Evolutionary conservation across 2,329 filamentous ascomycete species (phyloP), one percentile per base, ranked within the genome.

Genomic region (Botrytis porri): DNA sequence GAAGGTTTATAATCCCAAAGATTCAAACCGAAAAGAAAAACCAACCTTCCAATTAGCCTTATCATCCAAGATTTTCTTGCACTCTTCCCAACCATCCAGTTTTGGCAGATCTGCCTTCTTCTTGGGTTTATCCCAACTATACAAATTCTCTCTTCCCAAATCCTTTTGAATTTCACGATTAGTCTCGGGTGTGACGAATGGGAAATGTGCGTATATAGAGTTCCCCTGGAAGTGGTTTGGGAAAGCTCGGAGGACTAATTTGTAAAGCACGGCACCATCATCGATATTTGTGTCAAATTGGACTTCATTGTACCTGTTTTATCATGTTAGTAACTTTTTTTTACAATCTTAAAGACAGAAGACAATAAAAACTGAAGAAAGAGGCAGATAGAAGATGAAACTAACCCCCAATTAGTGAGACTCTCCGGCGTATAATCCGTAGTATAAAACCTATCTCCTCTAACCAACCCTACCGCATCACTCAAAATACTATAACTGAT

Each of bases 201-300:
- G 73, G 25, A 71, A 29, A 80, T 95, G 92, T 0, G 91, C 92
- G 75, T 95, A 96, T 70, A 94, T 88, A 0, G 91, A 93, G 83
- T 95, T 90, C 29, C 86, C 82, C 79, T 87, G 88, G 85, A 94
- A 95, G 82, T 93, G 90, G 76, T 92, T 86, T 1, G 93, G 93
- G 85, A 96, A 93, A 0, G 92, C 92, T 12, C 91, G 87, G 51
- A 92, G 84, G 80, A 94, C 90, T 37, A 97, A 86, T 84, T 95
- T 95, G 85, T 94, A 94, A 82, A 95, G 93, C 25, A 93, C 88
- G 76, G 92, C 94, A 69, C 93, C 93, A 79, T 75, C 95, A 89
- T 82, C 95, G 92, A 77, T 90, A 71, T 89, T 88, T 4, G 62
- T 61, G 10, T 61, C 59, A 8, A 39, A 70, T 32, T 69, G 67